Base-by-base conservation (phyloP, 495 filamentous ascomycete species). In the Annulohypoxylon bovei region DNA sequence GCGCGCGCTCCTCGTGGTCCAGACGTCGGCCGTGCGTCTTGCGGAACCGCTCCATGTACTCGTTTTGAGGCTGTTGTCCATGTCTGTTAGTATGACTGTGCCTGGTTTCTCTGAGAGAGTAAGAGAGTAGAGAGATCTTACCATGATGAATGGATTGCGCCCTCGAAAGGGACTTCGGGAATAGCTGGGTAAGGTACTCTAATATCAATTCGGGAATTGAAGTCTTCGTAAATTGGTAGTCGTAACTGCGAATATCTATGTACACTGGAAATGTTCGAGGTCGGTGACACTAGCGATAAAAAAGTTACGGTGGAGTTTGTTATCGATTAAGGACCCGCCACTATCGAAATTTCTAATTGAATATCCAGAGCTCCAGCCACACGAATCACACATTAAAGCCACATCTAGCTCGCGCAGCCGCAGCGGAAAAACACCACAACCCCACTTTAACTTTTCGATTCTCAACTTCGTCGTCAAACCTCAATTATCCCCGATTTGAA, bases 1-100 rank as follows among this genome's bases (percentile, higher is more conserved):
- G 92, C 63, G 81, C 81, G 37, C 94, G 91, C 83, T 98, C 95
- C 76, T 98, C 95, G 80, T 97, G 88, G 78, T 98, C 94, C 16
- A 85, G 76, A 50, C 79, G 95, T 84, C 80, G 90, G 82, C 82
- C 92, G 77, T 96, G 90, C 76, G 88, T 91, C 86, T 95, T 95
- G 67, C 85, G 82, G 85, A 88, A 94, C 73, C 92, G 87, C 76
- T 97, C 95, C 81, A 98, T 97, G 80, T 98, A 96, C 80, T 95
- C 92, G 83, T 95, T 94, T 84, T 95, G 92, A 88, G 92, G 92
- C 92, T 92, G 74, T 59, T 54, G 60, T 2, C 49, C 22, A 23
- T 27, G n/a, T 28, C 11, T 42, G 32, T 58, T 60, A 63, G 39
- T 22, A 64, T 53, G 6, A 42, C 11, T 35, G 28, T 6, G 20